phyloP scores from a whole-genome alignment of 768 basidiomycete species.

The Tricholoma flavovirens region DNA sequence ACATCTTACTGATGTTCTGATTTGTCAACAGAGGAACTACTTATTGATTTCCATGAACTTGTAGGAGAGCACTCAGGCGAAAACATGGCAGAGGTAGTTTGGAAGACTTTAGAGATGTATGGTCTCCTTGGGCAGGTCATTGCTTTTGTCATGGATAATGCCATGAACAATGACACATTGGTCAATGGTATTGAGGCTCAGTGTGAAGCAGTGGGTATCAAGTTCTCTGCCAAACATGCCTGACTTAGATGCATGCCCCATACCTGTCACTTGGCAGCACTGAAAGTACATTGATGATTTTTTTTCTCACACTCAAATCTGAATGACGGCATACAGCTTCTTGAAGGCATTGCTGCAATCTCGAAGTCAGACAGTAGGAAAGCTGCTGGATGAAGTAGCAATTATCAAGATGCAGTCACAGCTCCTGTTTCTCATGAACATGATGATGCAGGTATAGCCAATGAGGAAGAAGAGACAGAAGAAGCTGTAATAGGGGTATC shows the following conservation, averaged over 20 bases:
- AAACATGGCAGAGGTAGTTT: too few species aligned
- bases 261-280: conserved; percentile 31
- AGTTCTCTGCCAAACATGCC: conserved; percentile 18
- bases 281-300: conserved; percentile 21
- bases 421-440: not conserved
- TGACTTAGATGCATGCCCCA: conserved; percentile 33
- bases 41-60: conserved; percentile 34
- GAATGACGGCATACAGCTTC: conserved; percentile 14
- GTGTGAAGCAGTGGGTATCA: conserved; percentile 13
- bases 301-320: too few species aligned
- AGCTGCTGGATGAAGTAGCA: too few species aligned
- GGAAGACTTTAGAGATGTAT: conserved; percentile 23
- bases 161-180: too few species aligned
- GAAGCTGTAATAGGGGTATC: too few species aligned
- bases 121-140: conserved; percentile 20
- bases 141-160: conserved; percentile 29
- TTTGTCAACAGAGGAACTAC: conserved; percentile 22
- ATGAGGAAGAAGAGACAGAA: too few species aligned
- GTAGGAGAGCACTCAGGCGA: too few species aligned
- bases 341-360: conserved; percentile 5
- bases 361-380: too few species aligned
- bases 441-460: not conserved
- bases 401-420: too few species aligned
- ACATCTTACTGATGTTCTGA: conserved; percentile 4
- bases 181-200: conserved; percentile 15